These are phyloP conservation scores for Nemophila menziesii DNA, from an alignment of 257 asterid species.

Conservation along the genomic window DNA sequence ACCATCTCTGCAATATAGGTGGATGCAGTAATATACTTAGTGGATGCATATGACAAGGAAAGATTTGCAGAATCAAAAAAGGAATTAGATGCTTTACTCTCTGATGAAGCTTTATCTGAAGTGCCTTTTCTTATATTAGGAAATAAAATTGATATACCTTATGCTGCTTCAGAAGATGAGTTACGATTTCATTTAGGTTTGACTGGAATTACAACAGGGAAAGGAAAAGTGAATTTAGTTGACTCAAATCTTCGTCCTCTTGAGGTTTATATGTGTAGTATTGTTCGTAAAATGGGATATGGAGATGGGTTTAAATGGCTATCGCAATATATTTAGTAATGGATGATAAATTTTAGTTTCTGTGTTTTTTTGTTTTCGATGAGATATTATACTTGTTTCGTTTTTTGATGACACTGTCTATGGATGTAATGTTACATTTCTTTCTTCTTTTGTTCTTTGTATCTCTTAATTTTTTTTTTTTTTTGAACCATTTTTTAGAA, in stretches of 20 bases:
- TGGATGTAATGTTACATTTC: too few relatives aligned
- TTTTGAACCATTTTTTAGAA: too few relatives aligned
- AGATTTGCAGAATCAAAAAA: conserved; percentile 3
- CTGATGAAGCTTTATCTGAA: background rate
- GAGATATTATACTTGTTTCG: too few relatives aligned
- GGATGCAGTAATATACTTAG: background rate
- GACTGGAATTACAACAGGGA: conserved; percentile 1
- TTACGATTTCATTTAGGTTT: background rate
- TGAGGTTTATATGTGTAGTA: conserved; percentile 4
- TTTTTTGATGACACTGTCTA: too few relatives aligned
- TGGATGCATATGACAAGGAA: conserved; percentile 6
- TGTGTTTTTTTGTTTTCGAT: too few relatives aligned
- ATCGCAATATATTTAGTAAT: conserved; percentile 1
- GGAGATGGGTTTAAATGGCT: conserved; percentile 5
- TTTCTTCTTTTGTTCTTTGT: too few relatives aligned
- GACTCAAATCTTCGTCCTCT: conserved; percentile 1
- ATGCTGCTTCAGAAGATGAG: conserved; percentile 3
- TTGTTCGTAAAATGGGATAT: conserved; percentile 5
- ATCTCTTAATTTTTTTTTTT: too few relatives aligned
- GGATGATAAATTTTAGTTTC: too few relatives aligned
- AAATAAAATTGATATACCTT: conserved; percentile 1
- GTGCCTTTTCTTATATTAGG: conserved; percentile 2
- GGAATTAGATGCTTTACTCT: conserved; percentile 4
- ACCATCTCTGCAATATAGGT: background rate
- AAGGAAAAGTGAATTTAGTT: background rate